Evolutionary conservation across 2,329 filamentous ascomycete species (phyloP), one percentile per base, ranked within the genome.

Genomic region (Cladophialophora immunda): DNA sequence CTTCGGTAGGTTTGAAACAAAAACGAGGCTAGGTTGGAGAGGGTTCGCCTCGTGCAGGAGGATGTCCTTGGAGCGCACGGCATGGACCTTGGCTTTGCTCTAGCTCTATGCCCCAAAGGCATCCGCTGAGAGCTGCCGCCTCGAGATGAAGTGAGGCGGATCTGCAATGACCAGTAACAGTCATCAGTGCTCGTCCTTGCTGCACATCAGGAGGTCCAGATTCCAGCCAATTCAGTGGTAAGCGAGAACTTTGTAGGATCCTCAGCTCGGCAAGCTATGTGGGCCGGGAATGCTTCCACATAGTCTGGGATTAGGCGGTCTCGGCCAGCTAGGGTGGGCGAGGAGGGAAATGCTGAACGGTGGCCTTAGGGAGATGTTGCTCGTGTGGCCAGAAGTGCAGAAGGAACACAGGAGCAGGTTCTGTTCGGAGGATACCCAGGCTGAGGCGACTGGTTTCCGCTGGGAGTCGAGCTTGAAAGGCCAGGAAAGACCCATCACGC

Each of bases 1-100:
- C 45, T 22, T 47, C 36, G 53, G 61, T 63, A 63, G 61, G 53
- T 38, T 57, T 62, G 15, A 54, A 36, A 61, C 29, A 54, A 61
- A 34, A 47, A 17, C 34, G 30, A 53, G 15, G 4, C 45, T 53
- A 38, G 29, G 45, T 53, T 34, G 41, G 30, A n/a, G 47, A 34
- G 22, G 58, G 58, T 61, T 61, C 29, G 58, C 36, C 45, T 52
- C 30, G 47, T 50, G 17, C 30, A 41, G 19, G 22, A 45, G 22
- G 34, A 30, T 38, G 45, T 36, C 25, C 47, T 53, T 53, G 45
- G 13, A 19, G 32, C 41, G 30, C 11, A 27, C 36, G 45, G 22
- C 8, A 38, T 15, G 30, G 4, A 53, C 19, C 50, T 9, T 36
- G 17, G 38, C 45, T 52, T 7, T 61, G 30, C 32, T 29, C 29